These are phyloP conservation scores for Neurospora sp. DNA, from an alignment of 495 filamentous ascomycete genomes.

Conservation along the genomic window DNA sequence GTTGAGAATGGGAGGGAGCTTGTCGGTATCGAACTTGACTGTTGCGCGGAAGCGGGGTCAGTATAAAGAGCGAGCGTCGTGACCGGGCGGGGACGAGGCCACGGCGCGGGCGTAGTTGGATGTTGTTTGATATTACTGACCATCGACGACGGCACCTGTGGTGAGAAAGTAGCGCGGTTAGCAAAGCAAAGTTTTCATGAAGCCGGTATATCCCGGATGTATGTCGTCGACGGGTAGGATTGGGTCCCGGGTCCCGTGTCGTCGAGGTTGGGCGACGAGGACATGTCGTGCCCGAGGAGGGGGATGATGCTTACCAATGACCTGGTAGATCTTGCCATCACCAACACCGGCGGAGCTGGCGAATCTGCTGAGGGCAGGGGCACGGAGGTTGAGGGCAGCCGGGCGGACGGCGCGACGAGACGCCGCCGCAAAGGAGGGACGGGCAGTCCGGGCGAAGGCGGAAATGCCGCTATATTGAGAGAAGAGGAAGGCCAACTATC, in stretches of 20 bases:
- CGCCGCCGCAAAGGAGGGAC: conserved; percentile 56
- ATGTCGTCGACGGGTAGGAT: not conserved
- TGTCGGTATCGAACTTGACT: conserved; percentile 89
- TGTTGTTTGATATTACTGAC: conserved; percentile 38
- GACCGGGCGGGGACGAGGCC: not conserved
- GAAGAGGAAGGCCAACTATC: conserved; percentile 24
- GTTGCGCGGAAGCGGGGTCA: conserved; percentile 13
- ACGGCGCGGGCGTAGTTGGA: conserved; percentile 2
- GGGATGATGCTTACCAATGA: conserved; percentile 27
- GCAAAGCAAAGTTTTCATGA: conserved; percentile 13
- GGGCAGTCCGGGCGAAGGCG: conserved; percentile 68
- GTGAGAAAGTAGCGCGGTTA: conserved; percentile 31
- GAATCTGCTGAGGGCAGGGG: conserved; percentile 51
- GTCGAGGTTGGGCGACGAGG: not conserved
- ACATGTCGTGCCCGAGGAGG: not conserved
- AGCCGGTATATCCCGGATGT: not conserved
- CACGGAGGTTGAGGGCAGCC: conserved; percentile 51
- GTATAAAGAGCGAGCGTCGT: conserved; percentile 2
- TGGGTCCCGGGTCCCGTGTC: not conserved
- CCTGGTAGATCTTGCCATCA: conserved; percentile 80
- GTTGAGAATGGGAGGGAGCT: conserved; percentile 95
- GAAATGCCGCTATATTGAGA: conserved; percentile 56
- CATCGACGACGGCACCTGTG: conserved; percentile 67
- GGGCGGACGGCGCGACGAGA: conserved; percentile 61
- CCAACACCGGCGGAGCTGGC: conserved; percentile 55